A percentile compares a stretch with the other conserved stretches of the same genome.
These are phyloP conservation scores for Quercus aquifolioides DNA, from an alignment of 306 rosid genomes.

Conservation along the genomic window DNA sequence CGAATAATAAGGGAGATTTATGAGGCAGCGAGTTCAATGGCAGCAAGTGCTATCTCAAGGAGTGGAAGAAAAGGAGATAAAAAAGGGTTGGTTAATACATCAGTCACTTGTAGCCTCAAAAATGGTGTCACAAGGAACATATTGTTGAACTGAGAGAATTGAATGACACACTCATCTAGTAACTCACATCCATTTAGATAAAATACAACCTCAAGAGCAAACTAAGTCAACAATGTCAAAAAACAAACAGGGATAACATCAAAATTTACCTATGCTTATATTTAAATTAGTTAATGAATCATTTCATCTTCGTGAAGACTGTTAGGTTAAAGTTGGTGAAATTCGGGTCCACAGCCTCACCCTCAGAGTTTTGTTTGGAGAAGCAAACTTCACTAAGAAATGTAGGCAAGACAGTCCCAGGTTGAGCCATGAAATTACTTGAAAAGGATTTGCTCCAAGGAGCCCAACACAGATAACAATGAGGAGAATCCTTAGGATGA, in stretches of 20 bases:
- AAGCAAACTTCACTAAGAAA: constrained; percentile 22
- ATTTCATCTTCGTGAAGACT: constrained; percentile 23
- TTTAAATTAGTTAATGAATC: constrained; percentile 12
- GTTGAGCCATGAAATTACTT: constrained; percentile 3
- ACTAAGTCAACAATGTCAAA: constrained; percentile 15
- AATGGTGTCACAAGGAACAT: not conserved
- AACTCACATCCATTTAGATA: not conserved
- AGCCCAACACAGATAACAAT: not conserved
- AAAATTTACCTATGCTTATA: constrained; percentile 37
- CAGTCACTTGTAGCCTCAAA: not conserved
- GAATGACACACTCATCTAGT: not conserved
- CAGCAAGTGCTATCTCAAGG: too few species aligned
- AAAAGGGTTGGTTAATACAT: not conserved
- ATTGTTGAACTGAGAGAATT: not conserved
- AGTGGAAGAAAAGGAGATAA: too few species aligned
- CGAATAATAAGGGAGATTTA: too few species aligned
- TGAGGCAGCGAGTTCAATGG: too few species aligned
- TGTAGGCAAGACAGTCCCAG: constrained; percentile 16
- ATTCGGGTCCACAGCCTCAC: constrained; percentile 15
- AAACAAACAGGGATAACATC: constrained; percentile 26
- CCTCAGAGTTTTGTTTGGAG: constrained; percentile 9
- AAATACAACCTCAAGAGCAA: constrained; percentile 21
- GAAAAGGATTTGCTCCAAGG: not conserved
- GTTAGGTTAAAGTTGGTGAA: constrained; percentile 33
- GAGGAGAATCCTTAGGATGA: not conserved